phyloP scores from a whole-genome alignment of 495 filamentous ascomycete species.

The Penicillium samsonianum region DNA sequence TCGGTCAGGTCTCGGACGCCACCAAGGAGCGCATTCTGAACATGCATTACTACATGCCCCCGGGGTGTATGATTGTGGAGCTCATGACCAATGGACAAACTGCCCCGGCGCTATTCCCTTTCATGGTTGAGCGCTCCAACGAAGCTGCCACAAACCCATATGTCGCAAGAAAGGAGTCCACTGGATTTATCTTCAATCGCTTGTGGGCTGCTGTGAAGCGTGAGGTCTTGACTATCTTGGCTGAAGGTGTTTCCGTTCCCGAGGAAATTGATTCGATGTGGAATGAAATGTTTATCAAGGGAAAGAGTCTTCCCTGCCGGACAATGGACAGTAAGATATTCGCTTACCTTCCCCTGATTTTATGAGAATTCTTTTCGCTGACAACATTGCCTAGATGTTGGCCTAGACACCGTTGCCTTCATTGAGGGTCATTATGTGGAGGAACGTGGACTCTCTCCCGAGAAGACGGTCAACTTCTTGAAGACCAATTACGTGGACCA shows the following conservation, averaged over 20 bases:
- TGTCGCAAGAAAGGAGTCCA: conserved; percentile 45
- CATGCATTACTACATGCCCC: conserved; percentile 53
- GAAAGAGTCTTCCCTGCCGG: conserved; percentile 26
- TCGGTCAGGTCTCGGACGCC: conserved; percentile 40
- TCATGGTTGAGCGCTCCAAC: conserved; percentile 41
- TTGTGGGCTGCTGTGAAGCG: conserved; percentile 57
- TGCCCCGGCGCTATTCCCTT: conserved; percentile 40
- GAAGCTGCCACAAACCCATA: conserved; percentile 43
- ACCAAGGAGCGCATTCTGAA: conserved; percentile 43
- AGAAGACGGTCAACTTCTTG: conserved; percentile 42
- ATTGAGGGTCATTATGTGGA: conserved; percentile 47
- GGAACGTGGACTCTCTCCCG: conserved; percentile 41
- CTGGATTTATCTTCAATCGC: conserved; percentile 54
- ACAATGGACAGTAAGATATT: conserved; percentile 35
- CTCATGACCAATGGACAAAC: conserved; percentile 55
- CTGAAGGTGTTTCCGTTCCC: conserved; percentile 47
- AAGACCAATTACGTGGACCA: conserved; percentile 42
- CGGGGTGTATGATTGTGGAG: conserved; percentile 45
- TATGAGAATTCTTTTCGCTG: neutral
- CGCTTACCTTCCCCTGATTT: neutral
- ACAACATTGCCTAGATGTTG: conserved; percentile 35
- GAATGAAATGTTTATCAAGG: conserved; percentile 41
- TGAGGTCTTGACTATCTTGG: conserved; percentile 48
- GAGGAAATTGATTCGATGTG: conserved; percentile 48
- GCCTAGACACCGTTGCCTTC: conserved; percentile 53